phyloP scores from a whole-genome alignment of 2,329 filamentous ascomycete species.

The Ciborinia camelliae region DNA sequence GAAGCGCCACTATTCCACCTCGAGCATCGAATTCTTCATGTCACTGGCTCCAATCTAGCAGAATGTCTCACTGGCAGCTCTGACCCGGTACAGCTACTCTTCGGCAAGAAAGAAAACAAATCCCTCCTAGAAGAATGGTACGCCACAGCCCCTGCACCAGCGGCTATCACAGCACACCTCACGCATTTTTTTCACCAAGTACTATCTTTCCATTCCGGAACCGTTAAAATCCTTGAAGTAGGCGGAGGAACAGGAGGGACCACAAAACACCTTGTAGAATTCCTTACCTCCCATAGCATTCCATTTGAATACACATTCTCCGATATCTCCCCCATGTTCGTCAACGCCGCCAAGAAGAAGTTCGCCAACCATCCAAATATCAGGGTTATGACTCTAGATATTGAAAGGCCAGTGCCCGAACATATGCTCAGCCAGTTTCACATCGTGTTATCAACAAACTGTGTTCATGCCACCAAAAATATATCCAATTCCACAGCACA shows the following conservation, averaged over 20 bases:
- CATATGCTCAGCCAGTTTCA: neutral
- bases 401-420: neutral
- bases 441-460: neutral
- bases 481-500: neutral
- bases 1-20: conserved; percentile 31
- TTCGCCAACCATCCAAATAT: neutral
- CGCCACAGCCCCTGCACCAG: too few species aligned
- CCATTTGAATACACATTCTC: conserved; percentile 44
- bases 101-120: conserved; percentile 25
- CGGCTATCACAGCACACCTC: too few species aligned
- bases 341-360: conserved; percentile 28
- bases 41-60: conserved; percentile 23
- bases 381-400: neutral
- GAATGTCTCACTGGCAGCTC: conserved; percentile 24
- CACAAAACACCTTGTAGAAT: conserved; percentile 30
- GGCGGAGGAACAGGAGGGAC: neutral
- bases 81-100: conserved; percentile 30
- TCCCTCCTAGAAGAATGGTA: neutral
- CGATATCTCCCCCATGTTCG: conserved; percentile 36
- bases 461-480: neutral
- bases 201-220: neutral
- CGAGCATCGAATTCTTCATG: conserved; percentile 31
- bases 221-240: conserved; percentile 39
- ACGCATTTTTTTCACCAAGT: too few species aligned
- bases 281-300: conserved; percentile 43